phyloP scores from a whole-genome alignment of 2,329 filamentous ascomycete species.

The Sarocladiaceae sp. region DNA sequence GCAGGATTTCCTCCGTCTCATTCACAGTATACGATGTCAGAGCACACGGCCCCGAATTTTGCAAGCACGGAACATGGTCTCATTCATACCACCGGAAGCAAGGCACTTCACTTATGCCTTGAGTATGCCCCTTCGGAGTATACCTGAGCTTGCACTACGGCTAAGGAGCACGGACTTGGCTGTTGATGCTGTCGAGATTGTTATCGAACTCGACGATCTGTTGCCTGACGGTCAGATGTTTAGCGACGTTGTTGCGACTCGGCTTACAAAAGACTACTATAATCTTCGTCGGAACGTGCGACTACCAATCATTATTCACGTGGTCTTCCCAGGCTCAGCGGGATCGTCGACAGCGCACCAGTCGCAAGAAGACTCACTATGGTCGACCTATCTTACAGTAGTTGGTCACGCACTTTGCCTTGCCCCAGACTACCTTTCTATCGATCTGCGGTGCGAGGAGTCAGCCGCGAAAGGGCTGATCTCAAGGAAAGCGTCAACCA shows the following conservation, averaged over 20 bases:
- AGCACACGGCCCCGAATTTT: background rate
- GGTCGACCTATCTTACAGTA: conserved; percentile 34
- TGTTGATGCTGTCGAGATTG: conserved; percentile 58
- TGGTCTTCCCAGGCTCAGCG: background rate
- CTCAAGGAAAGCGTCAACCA: conserved; percentile 39
- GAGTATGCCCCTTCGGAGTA: conserved; percentile 51
- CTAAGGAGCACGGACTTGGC: conserved; percentile 60
- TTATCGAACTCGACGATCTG: conserved; percentile 30
- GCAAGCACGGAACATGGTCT: background rate
- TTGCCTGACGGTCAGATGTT: background rate
- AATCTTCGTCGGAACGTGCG: conserved; percentile 3
- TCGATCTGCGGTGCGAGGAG: conserved; percentile 27
- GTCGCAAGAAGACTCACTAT: background rate
- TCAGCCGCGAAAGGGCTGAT: conserved; percentile 18
- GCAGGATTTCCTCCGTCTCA: conserved; percentile 12
- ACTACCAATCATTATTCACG: conserved; percentile 5
- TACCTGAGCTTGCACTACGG: conserved; percentile 49
- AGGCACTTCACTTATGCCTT: conserved; percentile 61
- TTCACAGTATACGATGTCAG: conserved; percentile 3
- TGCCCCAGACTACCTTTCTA: conserved; percentile 42
- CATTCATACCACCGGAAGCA: conserved; percentile 44
- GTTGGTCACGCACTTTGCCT: conserved; percentile 47
- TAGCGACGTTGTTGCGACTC: background rate
- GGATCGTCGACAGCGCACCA: background rate
- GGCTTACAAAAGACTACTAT: conserved; percentile 6